These are phyloP conservation scores for Glarea lozoyensis DNA, from an alignment of 495 filamentous ascomycete species.

Conservation along the genomic window DNA sequence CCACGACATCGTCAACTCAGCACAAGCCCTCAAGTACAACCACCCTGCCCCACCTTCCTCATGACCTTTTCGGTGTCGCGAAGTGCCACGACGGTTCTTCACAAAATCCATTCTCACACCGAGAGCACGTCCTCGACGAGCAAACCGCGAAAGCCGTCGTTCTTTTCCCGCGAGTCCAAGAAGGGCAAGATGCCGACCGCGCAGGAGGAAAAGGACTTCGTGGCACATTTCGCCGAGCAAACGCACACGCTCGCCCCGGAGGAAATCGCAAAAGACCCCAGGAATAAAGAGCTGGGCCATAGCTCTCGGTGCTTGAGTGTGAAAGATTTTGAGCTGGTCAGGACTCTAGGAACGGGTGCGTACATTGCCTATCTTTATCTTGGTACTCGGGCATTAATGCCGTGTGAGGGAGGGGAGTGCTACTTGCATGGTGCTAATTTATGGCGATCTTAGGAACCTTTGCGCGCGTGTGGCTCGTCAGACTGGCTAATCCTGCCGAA, in stretches of 20 bases:
- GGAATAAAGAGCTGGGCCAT: constrained; percentile 48
- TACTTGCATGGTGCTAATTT: constrained; percentile 18
- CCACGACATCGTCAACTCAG: too few relatives aligned
- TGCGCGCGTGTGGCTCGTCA: constrained; percentile 85
- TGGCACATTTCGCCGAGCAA: constrained; percentile 39
- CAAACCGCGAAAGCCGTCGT: too few relatives aligned
- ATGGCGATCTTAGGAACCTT: constrained; percentile 68
- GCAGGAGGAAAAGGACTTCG: constrained; percentile 29
- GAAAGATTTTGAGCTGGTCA: constrained; percentile 74
- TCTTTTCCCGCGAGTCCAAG: neutral
- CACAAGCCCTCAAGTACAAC: constrained; percentile 1
- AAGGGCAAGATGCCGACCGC: constrained; percentile 2
- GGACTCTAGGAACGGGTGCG: constrained; percentile 83
- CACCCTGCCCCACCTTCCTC: neutral
- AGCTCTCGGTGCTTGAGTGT: constrained; percentile 46
- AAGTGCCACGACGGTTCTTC: constrained; percentile 1
- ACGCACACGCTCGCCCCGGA: constrained; percentile 41
- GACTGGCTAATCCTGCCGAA: constrained; percentile 44
- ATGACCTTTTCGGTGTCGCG: constrained; percentile 1
- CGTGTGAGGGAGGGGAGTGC: constrained; percentile 12
- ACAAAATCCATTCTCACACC: neutral
- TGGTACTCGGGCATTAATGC: constrained; percentile 1
- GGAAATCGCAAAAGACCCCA: constrained; percentile 43
- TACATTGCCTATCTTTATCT: constrained; percentile 9
- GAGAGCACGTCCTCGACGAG: neutral